A percentile compares a stretch with the other conserved stretches of the same genome.
phyloP scores from a whole-genome alignment of 768 basidiomycete genomes.

The Antrodiella citrinella region DNA sequence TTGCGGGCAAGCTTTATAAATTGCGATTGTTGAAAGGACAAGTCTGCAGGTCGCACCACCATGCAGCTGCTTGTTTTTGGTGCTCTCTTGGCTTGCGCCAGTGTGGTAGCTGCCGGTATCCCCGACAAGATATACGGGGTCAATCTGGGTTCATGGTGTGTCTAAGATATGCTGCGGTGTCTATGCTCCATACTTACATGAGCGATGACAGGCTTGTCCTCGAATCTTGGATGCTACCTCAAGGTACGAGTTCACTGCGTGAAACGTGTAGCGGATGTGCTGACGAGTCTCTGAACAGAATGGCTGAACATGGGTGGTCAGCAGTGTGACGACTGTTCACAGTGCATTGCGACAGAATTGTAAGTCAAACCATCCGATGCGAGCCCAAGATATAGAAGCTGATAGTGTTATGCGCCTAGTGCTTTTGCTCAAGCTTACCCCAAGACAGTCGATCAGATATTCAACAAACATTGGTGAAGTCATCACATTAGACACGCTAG shows the following conservation, averaged over 20 bases:
- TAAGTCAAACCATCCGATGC: constrained; percentile 25
- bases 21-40: too few species aligned
- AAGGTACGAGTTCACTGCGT: constrained; percentile 29
- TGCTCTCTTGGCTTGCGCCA: neutral
- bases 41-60: too few species aligned
- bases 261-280: neutral
- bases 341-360: constrained; percentile 66
- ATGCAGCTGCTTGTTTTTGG: neutral
- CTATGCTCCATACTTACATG: neutral
- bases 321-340: constrained; percentile 46
- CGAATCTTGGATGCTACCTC: constrained; percentile 80
- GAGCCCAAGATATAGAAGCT: too few species aligned
- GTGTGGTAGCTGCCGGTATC: constrained; percentile 8
- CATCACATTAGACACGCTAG: neutral
- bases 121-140: constrained; percentile 58
- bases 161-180: neutral
- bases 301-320: constrained; percentile 73
- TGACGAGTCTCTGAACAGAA: constrained; percentile 29
- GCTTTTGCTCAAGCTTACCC: constrained; percentile 55
- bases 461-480: constrained; percentile 57
- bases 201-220: constrained; percentile 51
- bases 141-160: constrained; percentile 60
- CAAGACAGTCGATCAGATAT: constrained; percentile 44
- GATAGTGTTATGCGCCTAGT: constrained; percentile 26
- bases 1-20: too few species aligned